phyloP scores from a whole-genome alignment of 202 grass and related monocot species.

The Eragrostis tef region DNA sequence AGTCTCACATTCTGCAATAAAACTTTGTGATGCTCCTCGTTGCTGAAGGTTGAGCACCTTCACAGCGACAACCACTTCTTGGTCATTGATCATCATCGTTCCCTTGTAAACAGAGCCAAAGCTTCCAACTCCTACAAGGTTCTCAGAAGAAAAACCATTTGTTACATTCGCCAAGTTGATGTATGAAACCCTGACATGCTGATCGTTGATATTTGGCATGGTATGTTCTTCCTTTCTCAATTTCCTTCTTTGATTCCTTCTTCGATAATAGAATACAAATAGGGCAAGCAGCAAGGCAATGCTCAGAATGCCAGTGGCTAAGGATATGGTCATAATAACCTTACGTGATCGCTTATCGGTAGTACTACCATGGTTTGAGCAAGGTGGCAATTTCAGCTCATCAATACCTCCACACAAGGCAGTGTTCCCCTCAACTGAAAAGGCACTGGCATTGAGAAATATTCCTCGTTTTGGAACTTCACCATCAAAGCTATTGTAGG shows the following conservation, averaged over 20 bases:
- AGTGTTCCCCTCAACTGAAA: neutral
- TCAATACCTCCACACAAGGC: slow-evolving; percentile 50
- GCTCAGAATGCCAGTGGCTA: slow-evolving; percentile 23
- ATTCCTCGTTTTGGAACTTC: slow-evolving; percentile 47
- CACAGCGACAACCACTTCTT: slow-evolving; percentile 11
- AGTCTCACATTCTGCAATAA: slow-evolving; percentile 44
- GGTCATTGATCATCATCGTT: slow-evolving; percentile 2
- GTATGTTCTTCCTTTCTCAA: neutral
- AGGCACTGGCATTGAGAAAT: slow-evolving; percentile 47
- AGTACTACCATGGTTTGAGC: slow-evolving; percentile 5
- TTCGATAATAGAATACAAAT: slow-evolving; percentile 10
- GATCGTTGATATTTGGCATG: neutral
- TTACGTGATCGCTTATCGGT: slow-evolving; percentile 12
- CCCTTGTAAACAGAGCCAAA: slow-evolving; percentile 54
- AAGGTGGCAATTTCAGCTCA: slow-evolving; percentile 46
- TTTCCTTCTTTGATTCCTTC: neutral
- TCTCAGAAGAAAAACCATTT: slow-evolving; percentile 41
- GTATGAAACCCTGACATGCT: slow-evolving; percentile 47
- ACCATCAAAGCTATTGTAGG: slow-evolving; percentile 54
- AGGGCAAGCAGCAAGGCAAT: neutral
- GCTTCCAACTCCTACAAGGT: slow-evolving; percentile 46
- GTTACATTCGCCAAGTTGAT: slow-evolving; percentile 48
- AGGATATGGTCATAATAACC: slow-evolving; percentile 29
- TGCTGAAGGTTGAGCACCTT: slow-evolving; percentile 42
- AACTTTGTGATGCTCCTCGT: slow-evolving; percentile 45